These are phyloP conservation scores for Pythium diclinum DNA, from an alignment of 352 stramenopile genomes.

Conservation along the genomic window DNA sequence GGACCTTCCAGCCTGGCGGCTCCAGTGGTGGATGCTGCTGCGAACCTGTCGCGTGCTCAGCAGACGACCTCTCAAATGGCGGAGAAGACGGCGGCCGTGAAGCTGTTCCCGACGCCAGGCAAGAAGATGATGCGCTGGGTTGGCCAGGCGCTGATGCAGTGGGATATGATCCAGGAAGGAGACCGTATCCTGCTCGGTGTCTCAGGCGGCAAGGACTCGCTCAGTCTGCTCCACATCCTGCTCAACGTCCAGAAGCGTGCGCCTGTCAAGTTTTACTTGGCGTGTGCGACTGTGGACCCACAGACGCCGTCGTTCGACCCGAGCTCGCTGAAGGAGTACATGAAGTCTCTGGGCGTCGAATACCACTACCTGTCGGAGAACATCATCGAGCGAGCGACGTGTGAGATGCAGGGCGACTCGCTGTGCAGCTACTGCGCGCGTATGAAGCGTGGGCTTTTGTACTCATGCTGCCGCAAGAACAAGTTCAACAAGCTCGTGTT, in stretches of 20 bases:
- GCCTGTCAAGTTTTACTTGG: conserved; percentile 91
- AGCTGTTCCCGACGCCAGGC: conserved; percentile 55
- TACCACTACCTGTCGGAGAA: conserved; percentile 91
- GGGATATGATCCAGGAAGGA: conserved; percentile 91
- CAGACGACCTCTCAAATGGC: conserved; percentile 24
- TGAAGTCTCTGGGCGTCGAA: conserved; percentile 89
- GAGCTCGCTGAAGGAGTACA: conserved; percentile 92
- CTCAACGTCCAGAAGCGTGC: conserved; percentile 87
- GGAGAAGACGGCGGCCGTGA: conserved; percentile 50
- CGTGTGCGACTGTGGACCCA: conserved; percentile 92
- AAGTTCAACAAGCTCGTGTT: conserved; percentile 29
- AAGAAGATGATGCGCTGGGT: conserved; percentile 41
- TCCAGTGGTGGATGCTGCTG: conserved; percentile 8
- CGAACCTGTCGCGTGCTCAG: conserved; percentile 22
- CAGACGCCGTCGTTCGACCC: conserved; percentile 94
- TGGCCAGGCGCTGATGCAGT: conserved; percentile 85
- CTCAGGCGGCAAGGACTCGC: conserved; percentile 94
- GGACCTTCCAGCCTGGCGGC: neutral
- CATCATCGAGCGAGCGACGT: conserved; percentile 68
- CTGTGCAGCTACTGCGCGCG: conserved; percentile 92
- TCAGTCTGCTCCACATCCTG: conserved; percentile 92
- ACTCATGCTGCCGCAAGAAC: conserved; percentile 27
- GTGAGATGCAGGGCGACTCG: conserved; percentile 67
- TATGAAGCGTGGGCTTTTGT: conserved; percentile 88
- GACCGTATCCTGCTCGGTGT: conserved; percentile 92